Evolutionary conservation across 192 early-diverging fungal genomes (phyloP), one percentile per base, ranked within the genome.

Genomic region (Spizellomyces sp.): DNA sequence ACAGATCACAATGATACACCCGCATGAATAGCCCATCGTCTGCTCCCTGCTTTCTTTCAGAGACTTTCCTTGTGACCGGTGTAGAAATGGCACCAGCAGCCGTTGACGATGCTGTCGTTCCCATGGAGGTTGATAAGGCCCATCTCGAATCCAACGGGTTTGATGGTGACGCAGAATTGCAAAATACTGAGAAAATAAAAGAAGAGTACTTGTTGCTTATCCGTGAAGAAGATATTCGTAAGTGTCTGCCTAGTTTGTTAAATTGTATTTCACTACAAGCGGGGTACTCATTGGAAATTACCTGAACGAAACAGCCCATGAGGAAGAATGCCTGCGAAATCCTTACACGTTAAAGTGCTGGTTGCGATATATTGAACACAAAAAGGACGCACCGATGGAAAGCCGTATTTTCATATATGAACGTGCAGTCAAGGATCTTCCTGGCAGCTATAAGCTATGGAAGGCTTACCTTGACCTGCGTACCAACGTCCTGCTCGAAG

Each of bases 381-480:
- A 97, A 76, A 79, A 75, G 6, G 73, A 64, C 9, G 81, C 81
- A 17, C 58, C 85, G 5, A 66, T 73, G n/a, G 78, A 74, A 22
- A 46, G 62, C 79, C 55, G 69, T 45, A 87, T 84, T 55, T 84
- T 92, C 42, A 77, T 98, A 1, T 95, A 91, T 77, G 96, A 98
- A 74, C 90, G 98, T 8, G 96, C 96, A 1, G 78, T 98, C 22
- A 83, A 86, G 54, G 83, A 88, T 43, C 79, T 99, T 5, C 98
- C 98, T 4, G 93, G 95, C 6, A 95, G 93, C 7, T 99, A 96
- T 80, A 97, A 96, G 77, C 84, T 99, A 5, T 99, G 96, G 96
- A 94, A 93, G 71, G 70, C 79, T 47, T 96, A 98, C 73, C 77
- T 98, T 44, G 90, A 92, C 71, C 71, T 88, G 36, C 87, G 93